Evolutionary conservation across 345 rosid species (phyloP).

Genomic region (Acer negundo): DNA sequence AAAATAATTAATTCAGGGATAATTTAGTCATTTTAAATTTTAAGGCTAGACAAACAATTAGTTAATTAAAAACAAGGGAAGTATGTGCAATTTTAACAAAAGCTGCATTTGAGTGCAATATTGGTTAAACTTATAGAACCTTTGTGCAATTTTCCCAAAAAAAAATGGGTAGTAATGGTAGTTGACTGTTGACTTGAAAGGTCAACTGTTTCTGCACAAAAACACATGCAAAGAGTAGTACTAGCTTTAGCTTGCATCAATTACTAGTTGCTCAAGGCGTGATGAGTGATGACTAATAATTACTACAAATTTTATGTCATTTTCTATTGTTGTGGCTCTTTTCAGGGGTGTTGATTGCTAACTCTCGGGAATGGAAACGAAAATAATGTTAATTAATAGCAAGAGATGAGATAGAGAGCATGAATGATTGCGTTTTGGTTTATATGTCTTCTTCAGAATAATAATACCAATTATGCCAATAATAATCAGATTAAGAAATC

Average conservation of each 20-base stretch:
- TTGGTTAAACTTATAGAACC: too few species aligned
- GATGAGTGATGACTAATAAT: constrained; percentile 53
- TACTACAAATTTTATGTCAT: constrained; percentile 36
- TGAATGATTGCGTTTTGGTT: constrained; percentile 64
- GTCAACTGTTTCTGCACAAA: constrained; percentile 48
- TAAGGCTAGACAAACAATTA: too few species aligned
- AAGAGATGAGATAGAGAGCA: constrained; percentile 18
- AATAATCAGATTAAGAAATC: constrained; percentile 46
- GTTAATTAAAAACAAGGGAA: too few species aligned
- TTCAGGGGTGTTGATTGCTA: constrained; percentile 31
- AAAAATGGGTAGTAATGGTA: not conserved
- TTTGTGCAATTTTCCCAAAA: too few species aligned
- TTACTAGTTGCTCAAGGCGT: constrained; percentile 48
- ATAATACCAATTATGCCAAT: constrained; percentile 55
- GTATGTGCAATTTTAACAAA: too few species aligned
- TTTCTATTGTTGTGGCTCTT: constrained; percentile 39
- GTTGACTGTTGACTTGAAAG: constrained; percentile 43
- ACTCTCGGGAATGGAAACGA: constrained; percentile 9
- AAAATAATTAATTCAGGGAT: too few species aligned
- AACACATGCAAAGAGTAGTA: constrained; percentile 37
- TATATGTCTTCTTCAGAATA: constrained; percentile 60
- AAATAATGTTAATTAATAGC: constrained; percentile 28
- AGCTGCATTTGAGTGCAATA: too few species aligned
- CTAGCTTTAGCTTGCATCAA: constrained; percentile 29
- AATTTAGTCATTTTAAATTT: too few species aligned